Base-by-base conservation (phyloP, 2,329 filamentous ascomycete genomes). In the Paraconiothyrium sp. region DNA sequence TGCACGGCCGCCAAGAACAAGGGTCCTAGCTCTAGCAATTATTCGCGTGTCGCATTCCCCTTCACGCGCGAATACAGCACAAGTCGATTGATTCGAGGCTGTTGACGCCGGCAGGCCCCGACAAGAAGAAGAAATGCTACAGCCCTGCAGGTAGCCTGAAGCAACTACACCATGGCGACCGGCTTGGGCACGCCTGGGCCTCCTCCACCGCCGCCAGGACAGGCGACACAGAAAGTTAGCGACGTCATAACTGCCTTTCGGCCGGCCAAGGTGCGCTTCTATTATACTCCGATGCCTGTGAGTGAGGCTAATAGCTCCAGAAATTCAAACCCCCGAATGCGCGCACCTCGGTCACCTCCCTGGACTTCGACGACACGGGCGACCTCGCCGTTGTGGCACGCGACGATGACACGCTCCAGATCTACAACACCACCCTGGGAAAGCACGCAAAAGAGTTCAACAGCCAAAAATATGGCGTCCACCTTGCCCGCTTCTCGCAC, bases 341-440 rank as follows among this genome's bases (percentile, higher is more conserved):
- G 10, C 82, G 84, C 54, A 88, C 89, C 4, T 85, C 89, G 67
- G 88, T 97, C 62, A 91, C 95, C 9, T 98, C 94, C 1, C 88
- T 99, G 71, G 94, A 99, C 82, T 99, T 97, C 76, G 94, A 98
- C 79, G 94, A 98, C 81, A 91, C 92, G 47, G 95, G 95, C 78
- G 93, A 97, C 78, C 91, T 94, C 54, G 87, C 96, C 62, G 93
- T 99, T 80, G 92, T 94, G 0, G 92, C 93, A 6, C 92, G 94
- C 68, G 93, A 92, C 81, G 95, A 99, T 79, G 94, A 97, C 77
- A 96, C 92, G 3, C 92, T 99, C 65, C 94, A 98, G 75, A 90
- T 99, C 35, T 99, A 96, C 82, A 97, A 95, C 72, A 90, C 97
- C 65, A 92, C 91, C 72, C 93, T 97, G 67, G 95, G 95, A 4